Evolutionary conservation across 2,329 filamentous ascomycete genomes (phyloP).

Genomic region (Meredithiella fracta): DNA sequence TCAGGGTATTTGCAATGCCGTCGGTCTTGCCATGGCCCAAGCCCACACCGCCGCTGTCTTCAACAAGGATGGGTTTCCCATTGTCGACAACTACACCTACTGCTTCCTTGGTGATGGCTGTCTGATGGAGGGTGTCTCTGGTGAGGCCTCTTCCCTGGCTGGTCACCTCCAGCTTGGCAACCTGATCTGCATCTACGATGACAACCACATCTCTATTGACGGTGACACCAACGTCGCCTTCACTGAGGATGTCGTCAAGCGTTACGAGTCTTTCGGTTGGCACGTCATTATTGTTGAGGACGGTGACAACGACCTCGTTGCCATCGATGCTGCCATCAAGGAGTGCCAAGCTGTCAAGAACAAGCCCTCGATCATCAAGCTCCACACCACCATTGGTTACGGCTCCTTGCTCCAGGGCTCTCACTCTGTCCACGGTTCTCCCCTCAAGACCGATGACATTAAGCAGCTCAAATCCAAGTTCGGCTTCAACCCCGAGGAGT

Average conservation of each 20-base stretch:
- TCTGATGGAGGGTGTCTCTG: slow-evolving; percentile 93
- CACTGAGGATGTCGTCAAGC: slow-evolving; percentile 88
- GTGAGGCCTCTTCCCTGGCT: slow-evolving; percentile 79
- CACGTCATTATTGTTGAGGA: slow-evolving; percentile 71
- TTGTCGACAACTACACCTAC: slow-evolving; percentile 96
- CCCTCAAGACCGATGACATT: slow-evolving; percentile 86
- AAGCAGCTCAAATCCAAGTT: slow-evolving; percentile 89
- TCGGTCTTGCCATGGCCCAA: slow-evolving; percentile 94
- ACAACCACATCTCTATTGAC: slow-evolving; percentile 94
- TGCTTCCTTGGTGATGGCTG: slow-evolving; percentile 95
- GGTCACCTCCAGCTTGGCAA: slow-evolving; percentile 97
- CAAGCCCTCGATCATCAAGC: slow-evolving; percentile 94
- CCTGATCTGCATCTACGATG: slow-evolving; percentile 91
- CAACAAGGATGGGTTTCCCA: slow-evolving; percentile 88
- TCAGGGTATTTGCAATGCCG: slow-evolving; percentile 92
- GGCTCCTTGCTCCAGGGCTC: slow-evolving; percentile 88
- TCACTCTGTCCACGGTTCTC: slow-evolving; percentile 87
- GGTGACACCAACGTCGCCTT: slow-evolving; percentile 92
- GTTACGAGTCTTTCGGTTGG: slow-evolving; percentile 97
- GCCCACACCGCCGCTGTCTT: slow-evolving; percentile 77
- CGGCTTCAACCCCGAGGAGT: slow-evolving; percentile 88
- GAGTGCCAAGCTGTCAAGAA: slow-evolving; percentile 75
- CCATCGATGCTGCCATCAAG: slow-evolving; percentile 76
- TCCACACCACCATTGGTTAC: slow-evolving; percentile 93
- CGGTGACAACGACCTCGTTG: slow-evolving; percentile 74